Conservation (phyloP, 495 filamentous ascomycete genomes). For the Penicillium bovifimosum region DNA sequence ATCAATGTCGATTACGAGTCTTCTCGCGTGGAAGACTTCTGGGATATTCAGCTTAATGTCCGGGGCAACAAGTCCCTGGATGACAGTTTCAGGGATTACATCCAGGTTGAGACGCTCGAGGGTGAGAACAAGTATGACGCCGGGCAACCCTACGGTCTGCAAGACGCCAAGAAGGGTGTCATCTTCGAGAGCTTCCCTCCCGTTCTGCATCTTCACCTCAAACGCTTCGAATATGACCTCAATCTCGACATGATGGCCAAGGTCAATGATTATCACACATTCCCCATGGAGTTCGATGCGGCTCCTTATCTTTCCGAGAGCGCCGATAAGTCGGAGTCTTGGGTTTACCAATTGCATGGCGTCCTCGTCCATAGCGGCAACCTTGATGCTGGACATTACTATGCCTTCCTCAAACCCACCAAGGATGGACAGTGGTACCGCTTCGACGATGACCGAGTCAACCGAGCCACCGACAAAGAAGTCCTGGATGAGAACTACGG, state of each 20-base stretch:
- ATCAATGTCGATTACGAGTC: conserved; percentile 98
- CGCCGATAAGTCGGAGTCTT: conserved; percentile 83
- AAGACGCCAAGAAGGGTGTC: conserved; percentile 95
- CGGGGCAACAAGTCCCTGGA: conserved; percentile 86
- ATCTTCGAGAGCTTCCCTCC: conserved; percentile 96
- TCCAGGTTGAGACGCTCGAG: conserved; percentile 91
- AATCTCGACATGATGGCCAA: conserved; percentile 97
- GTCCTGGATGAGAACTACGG: conserved; percentile 96
- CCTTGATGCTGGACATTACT: conserved; percentile 98
- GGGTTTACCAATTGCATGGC: conserved; percentile 87
- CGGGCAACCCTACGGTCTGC: conserved; percentile 77
- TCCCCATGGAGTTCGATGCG: conserved; percentile 89
- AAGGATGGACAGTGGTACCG: conserved; percentile 94
- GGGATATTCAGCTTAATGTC: conserved; percentile 98
- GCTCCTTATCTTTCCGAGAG: conserved; percentile 79
- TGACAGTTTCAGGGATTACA: conserved; percentile 93
- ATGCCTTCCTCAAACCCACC: conserved; percentile 89
- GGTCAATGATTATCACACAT: conserved; percentile 96
- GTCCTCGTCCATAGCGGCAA: conserved; percentile 96
- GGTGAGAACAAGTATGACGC: conserved; percentile 98
- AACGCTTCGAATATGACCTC: conserved; percentile 97
- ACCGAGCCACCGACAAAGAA: conserved; percentile 83
- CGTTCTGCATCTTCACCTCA: conserved; percentile 91
- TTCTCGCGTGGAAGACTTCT: conserved; percentile 91
- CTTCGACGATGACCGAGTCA: conserved; percentile 96